Conservation (phyloP, 441 rosid species). For the Populus hybrid region DNA sequence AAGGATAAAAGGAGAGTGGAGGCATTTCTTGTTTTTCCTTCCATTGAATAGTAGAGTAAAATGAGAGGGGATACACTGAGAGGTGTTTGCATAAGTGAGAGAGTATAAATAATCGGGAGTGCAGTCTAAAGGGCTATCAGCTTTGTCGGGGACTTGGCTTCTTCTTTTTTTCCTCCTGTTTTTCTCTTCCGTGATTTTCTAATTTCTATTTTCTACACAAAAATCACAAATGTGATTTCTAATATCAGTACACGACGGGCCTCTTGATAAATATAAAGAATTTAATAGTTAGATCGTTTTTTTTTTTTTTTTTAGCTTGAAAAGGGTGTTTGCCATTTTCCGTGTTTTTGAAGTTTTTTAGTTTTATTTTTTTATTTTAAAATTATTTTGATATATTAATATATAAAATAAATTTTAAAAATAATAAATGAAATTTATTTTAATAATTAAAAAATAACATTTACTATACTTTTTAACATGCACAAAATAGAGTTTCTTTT, state of each 20-base stretch:
- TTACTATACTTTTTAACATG: too few relatives aligned
- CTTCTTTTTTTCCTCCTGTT: not conserved
- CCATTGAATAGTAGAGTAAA: constrained; percentile 28
- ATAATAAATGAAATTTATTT: too few relatives aligned
- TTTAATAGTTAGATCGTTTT: too few relatives aligned
- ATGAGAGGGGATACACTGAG: not conserved
- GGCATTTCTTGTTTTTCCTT: constrained; percentile 22
- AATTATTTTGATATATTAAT: not conserved
- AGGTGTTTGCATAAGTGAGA: constrained; percentile 3
- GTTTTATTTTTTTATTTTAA: too few relatives aligned
- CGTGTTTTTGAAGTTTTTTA: too few relatives aligned
- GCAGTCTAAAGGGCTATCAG: not conserved
- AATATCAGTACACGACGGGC: too few relatives aligned
- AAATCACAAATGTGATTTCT: not conserved
- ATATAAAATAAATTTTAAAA: too few relatives aligned
- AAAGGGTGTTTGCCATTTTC: too few relatives aligned
- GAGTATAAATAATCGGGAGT: constrained; percentile 18
- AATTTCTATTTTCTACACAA: not conserved
- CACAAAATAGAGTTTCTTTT: too few relatives aligned
- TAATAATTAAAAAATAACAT: too few relatives aligned
- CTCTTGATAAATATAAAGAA: too few relatives aligned
- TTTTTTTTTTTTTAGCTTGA: too few relatives aligned
- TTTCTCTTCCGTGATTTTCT: not conserved
- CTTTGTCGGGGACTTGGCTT: constrained; percentile 11
- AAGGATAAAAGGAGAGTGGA: constrained; percentile 30